These are phyloP conservation scores for Boletus reticulatus DNA, from an alignment of 768 basidiomycete species.

Conservation along the genomic window DNA sequence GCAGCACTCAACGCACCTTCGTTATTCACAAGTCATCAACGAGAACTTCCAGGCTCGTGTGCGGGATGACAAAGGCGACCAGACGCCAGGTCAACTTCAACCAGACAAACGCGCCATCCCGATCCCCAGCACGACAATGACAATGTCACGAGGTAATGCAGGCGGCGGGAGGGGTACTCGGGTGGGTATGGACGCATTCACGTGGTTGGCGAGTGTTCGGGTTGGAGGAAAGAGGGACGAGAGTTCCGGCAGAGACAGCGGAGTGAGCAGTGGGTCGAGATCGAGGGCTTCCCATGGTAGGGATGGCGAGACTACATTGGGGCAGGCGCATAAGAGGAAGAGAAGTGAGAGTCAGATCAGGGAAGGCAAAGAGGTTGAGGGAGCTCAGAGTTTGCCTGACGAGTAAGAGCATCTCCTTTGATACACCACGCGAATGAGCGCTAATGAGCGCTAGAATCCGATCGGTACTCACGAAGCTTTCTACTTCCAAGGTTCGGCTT, in stretches of 20 bases:
- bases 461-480: slow-evolving; percentile 63
- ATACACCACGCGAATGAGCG: neutral
- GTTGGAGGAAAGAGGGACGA: slow-evolving; percentile 55
- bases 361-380: slow-evolving; percentile 34
- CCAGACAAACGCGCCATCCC: slow-evolving; percentile 18
- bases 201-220: slow-evolving; percentile 74
- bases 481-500: slow-evolving; percentile 71
- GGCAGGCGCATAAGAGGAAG: slow-evolving; percentile 30
- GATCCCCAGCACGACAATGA: slow-evolving; percentile 31
- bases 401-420: slow-evolving; percentile 48
- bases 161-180: slow-evolving; percentile 48
- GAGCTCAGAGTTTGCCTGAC: slow-evolving; percentile 60
- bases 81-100: slow-evolving; percentile 2
- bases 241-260: slow-evolving; percentile 55
- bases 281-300: slow-evolving; percentile 36
- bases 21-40: slow-evolving; percentile 22
- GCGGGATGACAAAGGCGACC: slow-evolving; percentile 14
- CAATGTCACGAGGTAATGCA: slow-evolving; percentile 47
- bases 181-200: slow-evolving; percentile 68
- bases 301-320: slow-evolving; percentile 8
- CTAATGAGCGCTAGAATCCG: slow-evolving; percentile 53
- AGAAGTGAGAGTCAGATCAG: slow-evolving; percentile 46
- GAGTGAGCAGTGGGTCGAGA: slow-evolving; percentile 41
- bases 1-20: slow-evolving; percentile 32
- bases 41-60: slow-evolving; percentile 11